Base-by-base conservation (phyloP, 345 rosid species). In the Aquilaria yunnanensis region DNA sequence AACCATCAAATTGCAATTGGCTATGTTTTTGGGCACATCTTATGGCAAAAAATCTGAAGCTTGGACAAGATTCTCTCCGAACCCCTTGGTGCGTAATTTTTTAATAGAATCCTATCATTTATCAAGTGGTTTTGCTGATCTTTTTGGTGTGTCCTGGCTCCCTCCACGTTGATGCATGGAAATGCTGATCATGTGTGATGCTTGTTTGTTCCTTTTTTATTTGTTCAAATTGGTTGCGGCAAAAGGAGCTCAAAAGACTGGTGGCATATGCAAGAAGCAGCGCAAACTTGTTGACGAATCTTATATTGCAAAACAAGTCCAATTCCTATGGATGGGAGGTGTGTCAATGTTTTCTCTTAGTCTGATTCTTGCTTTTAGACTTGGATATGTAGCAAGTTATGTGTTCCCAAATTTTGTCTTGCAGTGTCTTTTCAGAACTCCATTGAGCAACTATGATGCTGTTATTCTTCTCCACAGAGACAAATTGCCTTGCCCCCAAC, bases 251-350 rank as follows among this genome's bases (percentile, higher is more conserved):
- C 9, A 83, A 77, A 69, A 87, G 97, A 72, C 70, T 90, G 80
- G 90, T 61, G 58, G 97, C 98, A 68, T 90, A 87, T 81, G 94
- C 97, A 61, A 75, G 94, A 67, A 92, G 98, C 85, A 87, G 94
- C 47, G 88, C 89, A 23, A 79, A 77, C 79, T 67, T 92, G 65
- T 75, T 90, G 79, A 81, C 81, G 29, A 90, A 78, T 70, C 81
- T 92, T 66, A 58, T 87, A 54, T 51, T 78, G 61, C 81, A 80
- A 67, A 78, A 87, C 72, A 82, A 84, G 67, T 81, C 62, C 37
- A 80, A 80, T 67, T 62, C 81, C 62, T 77, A 63, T 68, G 71
- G 74, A 73, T 92, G 98, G 98, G 98, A 93, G 94, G 98, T 93
- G 65, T 71, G 84, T 60, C 56, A 47, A 14, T 49, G 57, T 34